Evolutionary conservation across 169 alveolate species (phyloP).

Genomic region (Perkinsus marinus): DNA sequence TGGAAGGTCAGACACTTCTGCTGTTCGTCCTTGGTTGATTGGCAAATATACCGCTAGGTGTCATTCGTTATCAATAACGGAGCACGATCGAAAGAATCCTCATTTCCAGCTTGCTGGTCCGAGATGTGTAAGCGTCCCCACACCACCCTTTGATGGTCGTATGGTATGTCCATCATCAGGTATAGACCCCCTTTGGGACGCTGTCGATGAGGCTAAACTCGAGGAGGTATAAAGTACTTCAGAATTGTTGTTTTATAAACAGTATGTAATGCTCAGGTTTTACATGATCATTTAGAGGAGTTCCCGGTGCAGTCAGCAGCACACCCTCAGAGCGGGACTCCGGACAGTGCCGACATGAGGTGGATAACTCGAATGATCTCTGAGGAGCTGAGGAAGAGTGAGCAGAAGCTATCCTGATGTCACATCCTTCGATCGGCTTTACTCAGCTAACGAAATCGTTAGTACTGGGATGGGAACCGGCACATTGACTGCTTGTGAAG

Average conservation of each 20-base stretch:
- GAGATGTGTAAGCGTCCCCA: not conserved
- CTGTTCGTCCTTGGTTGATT: not conserved
- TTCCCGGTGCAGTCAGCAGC: too few relatives aligned
- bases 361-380: not conserved
- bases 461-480: not conserved
- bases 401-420: not conserved
- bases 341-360: not conserved
- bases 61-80: not conserved
- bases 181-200: not conserved
- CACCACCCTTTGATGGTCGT: not conserved
- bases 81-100: not conserved
- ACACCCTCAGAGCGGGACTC: too few relatives aligned
- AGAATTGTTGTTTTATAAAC: too few relatives aligned
- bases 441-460: not conserved
- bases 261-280: too few relatives aligned
- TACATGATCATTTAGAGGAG: too few relatives aligned
- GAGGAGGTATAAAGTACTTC: not conserved
- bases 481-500: not conserved
- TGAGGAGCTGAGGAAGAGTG: not conserved
- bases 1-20: not conserved
- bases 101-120: not conserved
- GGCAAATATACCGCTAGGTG: not conserved
- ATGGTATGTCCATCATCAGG: not conserved
- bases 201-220: not conserved
- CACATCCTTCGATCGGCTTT: not conserved